Evolutionary conservation across 2,329 filamentous ascomycete genomes (phyloP).

Genomic region (Ilyonectria sp.): DNA sequence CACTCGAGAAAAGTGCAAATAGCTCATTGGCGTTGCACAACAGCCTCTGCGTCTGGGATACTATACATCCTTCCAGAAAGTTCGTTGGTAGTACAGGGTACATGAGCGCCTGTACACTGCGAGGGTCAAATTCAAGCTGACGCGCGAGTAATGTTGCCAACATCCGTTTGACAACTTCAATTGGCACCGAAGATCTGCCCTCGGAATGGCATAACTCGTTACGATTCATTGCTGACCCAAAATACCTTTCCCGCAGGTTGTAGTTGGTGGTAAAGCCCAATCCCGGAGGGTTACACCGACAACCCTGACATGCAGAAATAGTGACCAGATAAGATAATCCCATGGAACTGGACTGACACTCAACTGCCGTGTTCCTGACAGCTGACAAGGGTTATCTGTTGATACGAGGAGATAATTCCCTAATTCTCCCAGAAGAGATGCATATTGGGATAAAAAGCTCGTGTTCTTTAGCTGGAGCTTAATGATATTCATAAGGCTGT

Average conservation of each 20-base stretch:
- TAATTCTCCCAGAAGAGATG: neutral
- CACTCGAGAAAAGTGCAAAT: no score
- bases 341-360: neutral
- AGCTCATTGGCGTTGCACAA: no score
- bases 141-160: neutral
- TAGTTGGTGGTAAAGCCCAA: neutral
- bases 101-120: neutral
- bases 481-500: constrained; percentile 6
- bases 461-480: constrained; percentile 8
- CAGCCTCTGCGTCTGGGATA: no score
- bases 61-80: no score
- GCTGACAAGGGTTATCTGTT: neutral
- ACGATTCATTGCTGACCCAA: neutral
- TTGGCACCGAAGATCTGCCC: neutral
- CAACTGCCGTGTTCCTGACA: constrained; percentile 24
- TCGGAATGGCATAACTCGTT: neutral
- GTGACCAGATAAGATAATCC: constrained; percentile 1
- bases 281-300: constrained; percentile 17
- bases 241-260: neutral
- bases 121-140: neutral
- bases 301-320: neutral
- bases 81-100: neutral
- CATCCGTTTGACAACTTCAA: neutral
- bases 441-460: constrained; percentile 8
- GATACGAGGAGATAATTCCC: constrained; percentile 6